Percentiles rank a stretch among this genome's conserved stretches.
phyloP scores from a whole-genome alignment of 2,329 filamentous ascomycete genomes.

The Xylariales sp. region DNA sequence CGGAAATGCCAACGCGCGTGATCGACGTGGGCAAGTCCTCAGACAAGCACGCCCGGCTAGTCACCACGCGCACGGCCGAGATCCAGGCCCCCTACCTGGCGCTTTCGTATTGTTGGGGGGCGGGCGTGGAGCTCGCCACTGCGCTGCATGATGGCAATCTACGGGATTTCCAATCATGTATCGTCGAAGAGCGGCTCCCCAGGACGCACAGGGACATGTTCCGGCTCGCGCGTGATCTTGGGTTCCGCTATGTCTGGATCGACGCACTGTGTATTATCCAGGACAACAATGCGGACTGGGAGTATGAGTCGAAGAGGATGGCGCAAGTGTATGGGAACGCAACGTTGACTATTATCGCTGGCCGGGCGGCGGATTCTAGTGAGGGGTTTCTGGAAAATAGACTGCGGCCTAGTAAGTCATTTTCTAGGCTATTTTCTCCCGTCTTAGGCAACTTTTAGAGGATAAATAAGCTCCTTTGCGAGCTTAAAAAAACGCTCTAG shows the following conservation, averaged over 20 bases:
- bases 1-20: conserved; percentile 31
- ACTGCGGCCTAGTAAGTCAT: background rate
- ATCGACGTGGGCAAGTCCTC: conserved; percentile 21
- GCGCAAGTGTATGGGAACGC: conserved; percentile 37
- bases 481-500: no score
- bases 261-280: conserved; percentile 46
- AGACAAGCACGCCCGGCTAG: conserved; percentile 17
- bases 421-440: no score
- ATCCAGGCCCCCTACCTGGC: conserved; percentile 39
- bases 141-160: conserved; percentile 34
- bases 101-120: conserved; percentile 44
- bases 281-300: conserved; percentile 38
- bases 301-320: conserved; percentile 33
- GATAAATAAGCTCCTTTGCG: no score
- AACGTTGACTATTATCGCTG: conserved; percentile 38
- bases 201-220: conserved; percentile 35
- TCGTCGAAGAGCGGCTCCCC: conserved; percentile 37
- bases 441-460: no score
- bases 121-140: conserved; percentile 12
- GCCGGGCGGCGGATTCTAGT: conserved; percentile 33
- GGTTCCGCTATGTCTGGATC: conserved; percentile 44
- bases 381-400: conserved; percentile 36
- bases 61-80: conserved; percentile 13
- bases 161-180: conserved; percentile 14
- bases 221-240: conserved; percentile 30